phyloP scores from a whole-genome alignment of 2,329 filamentous ascomycete species.

The Beauveria pseudobassiana region DNA sequence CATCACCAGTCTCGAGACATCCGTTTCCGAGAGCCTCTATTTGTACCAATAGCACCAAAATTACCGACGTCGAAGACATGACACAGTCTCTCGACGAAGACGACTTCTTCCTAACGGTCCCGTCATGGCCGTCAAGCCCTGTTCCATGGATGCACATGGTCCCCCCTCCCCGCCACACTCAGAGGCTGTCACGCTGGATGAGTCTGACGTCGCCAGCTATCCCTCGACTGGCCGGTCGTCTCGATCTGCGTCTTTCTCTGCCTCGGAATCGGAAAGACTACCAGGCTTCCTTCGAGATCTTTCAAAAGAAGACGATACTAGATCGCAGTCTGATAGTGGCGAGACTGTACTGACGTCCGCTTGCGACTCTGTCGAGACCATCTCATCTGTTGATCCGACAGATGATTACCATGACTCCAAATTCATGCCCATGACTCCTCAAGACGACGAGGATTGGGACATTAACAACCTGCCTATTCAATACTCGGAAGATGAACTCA shows the following conservation, averaged over 20 bases:
- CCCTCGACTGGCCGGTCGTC: constrained; percentile 32
- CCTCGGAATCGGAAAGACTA: constrained; percentile 36
- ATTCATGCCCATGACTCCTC: constrained; percentile 14
- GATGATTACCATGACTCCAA: constrained; percentile 18
- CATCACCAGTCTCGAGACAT: constrained; percentile 29
- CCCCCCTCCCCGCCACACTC: constrained; percentile 38
- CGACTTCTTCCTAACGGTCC: constrained; percentile 24
- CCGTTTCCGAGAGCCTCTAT: constrained; percentile 14
- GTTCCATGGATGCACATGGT: constrained; percentile 20
- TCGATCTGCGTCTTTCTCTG: constrained; percentile 45
- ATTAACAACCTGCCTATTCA: constrained; percentile 32
- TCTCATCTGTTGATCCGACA: constrained; percentile 24
- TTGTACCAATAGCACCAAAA: constrained; percentile 29
- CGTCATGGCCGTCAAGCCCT: constrained; percentile 39
- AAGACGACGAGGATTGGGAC: constrained; percentile 24
- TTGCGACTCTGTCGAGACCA: constrained; percentile 37
- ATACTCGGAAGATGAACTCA: constrained; percentile 31
- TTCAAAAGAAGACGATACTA: constrained; percentile 31
- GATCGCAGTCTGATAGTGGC: constrained; percentile 37
- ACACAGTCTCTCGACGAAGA: constrained; percentile 37
- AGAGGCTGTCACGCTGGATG: constrained; percentile 41
- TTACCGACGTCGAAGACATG: constrained; percentile 32
- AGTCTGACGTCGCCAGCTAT: constrained; percentile 20
- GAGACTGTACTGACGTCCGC: constrained; percentile 37
- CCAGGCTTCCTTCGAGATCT: constrained; percentile 22